Base-by-base conservation (phyloP, 257 asterid species). In the Marsdenia floribunda region DNA sequence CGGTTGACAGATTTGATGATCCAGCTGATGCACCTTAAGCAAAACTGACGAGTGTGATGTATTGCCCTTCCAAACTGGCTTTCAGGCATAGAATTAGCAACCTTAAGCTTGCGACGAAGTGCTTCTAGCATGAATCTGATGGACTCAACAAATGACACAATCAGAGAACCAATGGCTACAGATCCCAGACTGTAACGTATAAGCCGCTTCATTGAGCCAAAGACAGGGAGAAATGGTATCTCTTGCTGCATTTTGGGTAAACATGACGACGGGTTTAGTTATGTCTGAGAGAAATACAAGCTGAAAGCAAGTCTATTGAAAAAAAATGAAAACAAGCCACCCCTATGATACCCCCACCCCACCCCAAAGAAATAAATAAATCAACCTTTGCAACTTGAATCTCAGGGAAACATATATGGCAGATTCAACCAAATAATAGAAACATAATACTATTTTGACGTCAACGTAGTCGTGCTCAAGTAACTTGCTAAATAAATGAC, bases 121-220 rank as follows among this genome's bases (percentile, higher is more conserved):
- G 88, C 91, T 83, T 95, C 98, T 29, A 95, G 97, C 72, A 95
- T 81, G 73, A 93, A 95, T 33, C 98, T 88, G 74, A 90, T 83
- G 73, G 98, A 91, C 86, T 91, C 97, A 33, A 85, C 73, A 70
- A 84, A 90, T 14, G 97, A 90, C 64, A 95, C 96, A 9, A 84
- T 67, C 66, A 95, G 82, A 77, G 99, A 95, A 70, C 99, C 99
- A 66, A 93, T 77, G 75, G 97, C 99, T 74, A 95, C 87, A 4
- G 97, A 95, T 78, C 99, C 99, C 47, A 93, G 88, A 79, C 86
- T 79, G 84, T 92, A 93, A 76, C 98, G 89, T 11, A 66, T 73
- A 66, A 93, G 98, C 84, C 99, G 90, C 89, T 88, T 95, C 96
- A 95, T 91, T 63, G 99, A 95, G 61, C 96, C 83, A 75, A 95